phyloP scores from a whole-genome alignment of 371 early-diverging fungal genomes.

The Gilbertella persicaria region DNA sequence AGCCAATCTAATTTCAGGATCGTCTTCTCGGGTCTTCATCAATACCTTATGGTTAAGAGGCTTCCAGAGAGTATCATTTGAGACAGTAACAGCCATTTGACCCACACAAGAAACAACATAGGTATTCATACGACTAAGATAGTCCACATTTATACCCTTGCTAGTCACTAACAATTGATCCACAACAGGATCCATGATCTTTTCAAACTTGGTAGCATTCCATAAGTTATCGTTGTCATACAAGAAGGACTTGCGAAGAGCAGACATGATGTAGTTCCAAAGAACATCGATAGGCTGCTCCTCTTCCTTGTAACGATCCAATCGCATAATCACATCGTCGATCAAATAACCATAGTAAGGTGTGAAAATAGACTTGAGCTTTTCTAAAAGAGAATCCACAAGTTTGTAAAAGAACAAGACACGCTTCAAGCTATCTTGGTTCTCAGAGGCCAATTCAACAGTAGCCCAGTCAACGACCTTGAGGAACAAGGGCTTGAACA shows the following conservation, averaged over 20 bases:
- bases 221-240: conserved; percentile 73
- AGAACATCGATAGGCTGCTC: conserved; percentile 47
- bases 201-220: conserved; percentile 74
- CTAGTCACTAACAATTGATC: conserved; percentile 72
- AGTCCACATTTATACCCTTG: conserved; percentile 43
- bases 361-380: conserved; percentile 82
- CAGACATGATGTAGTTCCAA: conserved; percentile 62
- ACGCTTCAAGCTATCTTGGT: conserved; percentile 58
- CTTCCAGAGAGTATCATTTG: conserved; percentile 88
- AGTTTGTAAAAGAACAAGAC: conserved; percentile 80
- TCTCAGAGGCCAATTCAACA: conserved; percentile 50
- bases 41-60: conserved; percentile 80
- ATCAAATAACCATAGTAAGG: conserved; percentile 84
- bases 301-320: conserved; percentile 53
- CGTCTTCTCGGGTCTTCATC: conserved; percentile 74
- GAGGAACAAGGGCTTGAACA: conserved; percentile 92
- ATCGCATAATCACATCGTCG: conserved; percentile 65
- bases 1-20: conserved; percentile 73
- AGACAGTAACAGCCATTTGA: conserved; percentile 79
- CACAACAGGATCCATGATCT: conserved; percentile 68
- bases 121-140: conserved; percentile 56
- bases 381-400: conserved; percentile 68
- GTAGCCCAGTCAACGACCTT: conserved; percentile 91
- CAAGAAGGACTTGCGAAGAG: conserved; percentile 72
- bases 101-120: conserved; percentile 80